Conservation (phyloP, 768 basidiomycete species). For the Phaffia australis region DNA sequence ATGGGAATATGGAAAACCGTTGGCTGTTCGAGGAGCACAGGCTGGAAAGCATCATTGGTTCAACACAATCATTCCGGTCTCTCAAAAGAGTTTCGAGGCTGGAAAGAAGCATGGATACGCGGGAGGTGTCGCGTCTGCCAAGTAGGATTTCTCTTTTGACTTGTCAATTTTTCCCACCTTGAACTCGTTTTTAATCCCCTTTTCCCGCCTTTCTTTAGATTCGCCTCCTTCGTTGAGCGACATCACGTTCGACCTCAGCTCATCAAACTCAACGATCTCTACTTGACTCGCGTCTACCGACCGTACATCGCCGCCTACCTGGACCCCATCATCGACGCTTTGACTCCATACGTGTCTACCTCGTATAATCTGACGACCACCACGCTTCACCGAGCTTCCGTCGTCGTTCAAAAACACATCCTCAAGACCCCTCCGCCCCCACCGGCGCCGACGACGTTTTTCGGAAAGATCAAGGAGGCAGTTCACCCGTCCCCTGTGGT, state of each 20-base stretch:
- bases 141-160: not conserved
- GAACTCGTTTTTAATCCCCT: not conserved
- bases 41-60: no score
- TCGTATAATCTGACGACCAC: not conserved
- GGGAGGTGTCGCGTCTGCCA: not conserved
- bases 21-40: not conserved
- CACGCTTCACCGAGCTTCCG: not conserved
- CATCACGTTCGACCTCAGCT: not conserved
- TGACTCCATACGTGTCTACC: not conserved
- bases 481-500: not conserved
- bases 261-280: not conserved
- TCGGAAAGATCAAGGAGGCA: conserved; percentile 15
- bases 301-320: conserved; percentile 19
- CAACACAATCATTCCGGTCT: no score
- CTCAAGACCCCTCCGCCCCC: not conserved
- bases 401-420: conserved; percentile 8
- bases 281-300: conserved; percentile 12
- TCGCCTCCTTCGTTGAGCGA: not conserved
- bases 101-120: conserved; percentile 8
- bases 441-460: conserved; percentile 1
- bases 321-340: conserved; percentile 14
- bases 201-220: not conserved
- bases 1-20: conserved; percentile 4
- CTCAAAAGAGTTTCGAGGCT: not conserved
- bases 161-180: not conserved